Base-by-base conservation (phyloP, 225 moss, liverwort and hornwort genomes). In the Pseudoscleropodium purum region DNA sequence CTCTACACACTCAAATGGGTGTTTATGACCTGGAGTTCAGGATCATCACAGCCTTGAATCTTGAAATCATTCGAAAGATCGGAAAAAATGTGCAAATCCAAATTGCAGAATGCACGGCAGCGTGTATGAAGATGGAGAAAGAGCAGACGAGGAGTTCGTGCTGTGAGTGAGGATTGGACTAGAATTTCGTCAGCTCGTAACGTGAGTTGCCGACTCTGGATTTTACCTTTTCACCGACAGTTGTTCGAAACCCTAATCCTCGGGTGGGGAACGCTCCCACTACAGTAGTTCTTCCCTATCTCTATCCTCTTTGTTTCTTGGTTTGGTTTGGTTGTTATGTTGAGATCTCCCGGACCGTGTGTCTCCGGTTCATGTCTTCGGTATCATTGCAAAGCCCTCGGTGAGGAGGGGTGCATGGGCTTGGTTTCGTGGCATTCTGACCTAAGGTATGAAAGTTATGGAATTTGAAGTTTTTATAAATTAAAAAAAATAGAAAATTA, bases 141-240 rank as follows among this genome's bases (percentile, higher is more conserved):
- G 24, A 74, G 23, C 29, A 52, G 52, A 30, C 1, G 73, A 81
- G 18, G 11, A 34, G 60, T 49, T 45, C 57, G 18, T 20, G 65
- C 3, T 31, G 24, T 9, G 47, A 39, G 25, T 33, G 81, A 31
- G 57, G n/a, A 36, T 52, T 89, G 75, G 37, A 91, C 94, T 51
- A 94, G 62, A 83, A 94, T 93, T 27, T 92, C 95, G 19, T 88
- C 93, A 45, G 63, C 88, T 11, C 15, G 1, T 5, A 12, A 37
- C 11, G 27, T 2, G 18, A 17, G 18, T 10, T 79, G 79, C 67
- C 18, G 37, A 4, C 13, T n/a, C 6, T 4, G 56, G 67, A 57
- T 31, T 57, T 1, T 2, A 31, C 23, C 7, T 10, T 57, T 29
- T 2, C 41, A 56, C 21, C 69, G 69, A 84, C 69, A 70, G 39